phyloP scores from a whole-genome alignment of 352 stramenopile genomes.

The Blastocystis hominis region DNA sequence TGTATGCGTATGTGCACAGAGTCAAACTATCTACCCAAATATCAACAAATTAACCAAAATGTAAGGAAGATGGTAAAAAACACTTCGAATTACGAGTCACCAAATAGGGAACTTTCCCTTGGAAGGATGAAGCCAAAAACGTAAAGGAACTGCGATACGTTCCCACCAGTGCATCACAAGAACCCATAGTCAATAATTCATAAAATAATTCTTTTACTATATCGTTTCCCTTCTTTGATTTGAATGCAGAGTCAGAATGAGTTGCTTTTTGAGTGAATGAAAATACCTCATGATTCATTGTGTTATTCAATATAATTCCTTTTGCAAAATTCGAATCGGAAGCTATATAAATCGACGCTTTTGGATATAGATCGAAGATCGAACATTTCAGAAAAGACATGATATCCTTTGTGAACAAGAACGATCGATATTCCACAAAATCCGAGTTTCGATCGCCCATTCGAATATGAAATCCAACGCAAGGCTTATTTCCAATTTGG shows the following conservation, averaged over 20 bases:
- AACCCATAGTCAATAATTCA: not conserved
- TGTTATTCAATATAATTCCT: not conserved
- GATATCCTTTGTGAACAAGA: not conserved
- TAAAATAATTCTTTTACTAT: not conserved
- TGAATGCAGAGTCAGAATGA: not conserved
- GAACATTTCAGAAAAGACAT: not conserved
- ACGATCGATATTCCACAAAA: not conserved
- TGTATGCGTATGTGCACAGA: too few relatives aligned
- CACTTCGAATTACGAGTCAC: not conserved
- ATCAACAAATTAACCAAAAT: not conserved
- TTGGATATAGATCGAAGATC: not conserved
- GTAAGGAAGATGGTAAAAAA: not conserved
- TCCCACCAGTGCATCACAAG: not conserved
- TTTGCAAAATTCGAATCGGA: constrained; percentile 9
- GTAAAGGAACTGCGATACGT: not conserved
- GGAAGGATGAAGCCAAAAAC: not conserved
- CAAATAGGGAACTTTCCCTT: not conserved
- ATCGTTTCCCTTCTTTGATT: not conserved
- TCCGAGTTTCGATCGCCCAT: constrained; percentile 1
- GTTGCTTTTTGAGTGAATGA: not conserved
- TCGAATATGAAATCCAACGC: constrained; percentile 8
- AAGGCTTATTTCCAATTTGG: not conserved
- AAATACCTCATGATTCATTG: not conserved
- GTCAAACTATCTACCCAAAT: not conserved
- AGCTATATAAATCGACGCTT: not conserved